Base-by-base conservation (phyloP, 371 early-diverging fungal genomes). In the Mucor circinelloides region DNA sequence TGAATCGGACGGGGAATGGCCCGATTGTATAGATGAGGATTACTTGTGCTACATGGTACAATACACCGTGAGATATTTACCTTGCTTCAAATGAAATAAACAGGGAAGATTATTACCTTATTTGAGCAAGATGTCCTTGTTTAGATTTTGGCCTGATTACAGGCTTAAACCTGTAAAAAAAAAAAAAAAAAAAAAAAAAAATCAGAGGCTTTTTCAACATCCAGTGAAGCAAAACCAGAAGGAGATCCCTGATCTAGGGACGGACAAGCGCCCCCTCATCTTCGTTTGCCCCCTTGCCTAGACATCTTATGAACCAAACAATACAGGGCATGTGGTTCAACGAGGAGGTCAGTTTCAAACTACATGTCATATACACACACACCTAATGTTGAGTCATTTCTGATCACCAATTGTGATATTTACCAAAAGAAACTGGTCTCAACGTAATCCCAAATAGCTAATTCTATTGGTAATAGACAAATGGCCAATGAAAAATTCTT, bases 401-500 rank as follows among this genome's bases (percentile, higher is more conserved):
- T 28, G 54, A 54, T 54, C 54, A 54, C 54, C 28, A 54, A 54
- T 54, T 46, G 46, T 46, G 46, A 46, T 46, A 46, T 46, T 46
- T 46, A 21, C 46, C 46, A 46, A 46, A 46, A 46, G 44, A 44
- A 44, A 21, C 21, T 28, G 28, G 54, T 54, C 54, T 54, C 28
- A 54, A 54, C 54, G 54, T 54, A 54, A 54, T 54, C 54, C 28
- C 54, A 28, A 25, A 54, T 15, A 12, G 28, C 21, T 54, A 12
- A 54, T 54, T 27, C 54, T 54, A 54, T 54, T 54, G 54, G 54
- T 27, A 54, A 28, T 54, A 54, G 12, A 6, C 12, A 13, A 3
- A 46, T 46, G 46, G 46, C 54, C 54, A 54, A 54, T 54, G 28
- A 54, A 54, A 54, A 54, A 17, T 28, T 25, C 54, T 54, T 28